phyloP scores from a whole-genome alignment of 73 alveolate genomes.

The Tetrahymena elliotti region DNA sequence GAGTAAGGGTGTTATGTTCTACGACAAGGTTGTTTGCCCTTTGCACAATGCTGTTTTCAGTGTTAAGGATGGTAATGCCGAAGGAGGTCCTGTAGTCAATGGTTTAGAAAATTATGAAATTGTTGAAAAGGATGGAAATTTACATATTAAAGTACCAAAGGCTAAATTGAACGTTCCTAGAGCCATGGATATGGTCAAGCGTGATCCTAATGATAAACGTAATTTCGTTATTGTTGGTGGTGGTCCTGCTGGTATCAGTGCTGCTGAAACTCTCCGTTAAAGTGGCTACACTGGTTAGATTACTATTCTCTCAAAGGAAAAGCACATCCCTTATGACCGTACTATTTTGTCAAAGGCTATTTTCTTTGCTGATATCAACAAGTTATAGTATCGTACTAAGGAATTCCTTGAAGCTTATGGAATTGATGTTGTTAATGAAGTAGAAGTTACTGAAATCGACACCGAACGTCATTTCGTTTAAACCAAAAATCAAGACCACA shows the following conservation, averaged over 20 bases:
- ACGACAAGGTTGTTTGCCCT: slow-evolving; percentile 78
- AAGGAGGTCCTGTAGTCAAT: slow-evolving; percentile 76
- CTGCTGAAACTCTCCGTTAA: slow-evolving; percentile 88
- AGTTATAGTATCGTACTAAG: slow-evolving; percentile 30
- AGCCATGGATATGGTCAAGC: slow-evolving; percentile 59
- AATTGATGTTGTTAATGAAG: slow-evolving; percentile 39
- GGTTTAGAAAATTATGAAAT: slow-evolving; percentile 75
- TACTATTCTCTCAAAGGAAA: slow-evolving; percentile 65
- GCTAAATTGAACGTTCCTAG: slow-evolving; percentile 19
- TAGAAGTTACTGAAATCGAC: slow-evolving; percentile 51
- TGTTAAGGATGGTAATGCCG: slow-evolving; percentile 68
- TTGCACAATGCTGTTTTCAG: slow-evolving; percentile 87
- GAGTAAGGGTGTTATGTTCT: slow-evolving; percentile 50
- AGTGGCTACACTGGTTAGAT: slow-evolving; percentile 77
- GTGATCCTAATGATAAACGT: slow-evolving; percentile 64
- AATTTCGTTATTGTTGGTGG: slow-evolving; percentile 83
- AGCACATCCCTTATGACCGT: slow-evolving; percentile 73
- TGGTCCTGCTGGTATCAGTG: slow-evolving; percentile 83
- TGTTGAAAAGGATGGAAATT: slow-evolving; percentile 56
- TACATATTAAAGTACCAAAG: slow-evolving; percentile 57
- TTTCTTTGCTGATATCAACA: slow-evolving; percentile 33
- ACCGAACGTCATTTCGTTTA: slow-evolving; percentile 32
- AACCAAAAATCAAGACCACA: slow-evolving; percentile 33
- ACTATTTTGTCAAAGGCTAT: slow-evolving; percentile 55
- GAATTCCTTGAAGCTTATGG: slow-evolving; percentile 50